phyloP scores from a whole-genome alignment of 2,329 filamentous ascomycete genomes.

The Trichoderma asperellum region DNA sequence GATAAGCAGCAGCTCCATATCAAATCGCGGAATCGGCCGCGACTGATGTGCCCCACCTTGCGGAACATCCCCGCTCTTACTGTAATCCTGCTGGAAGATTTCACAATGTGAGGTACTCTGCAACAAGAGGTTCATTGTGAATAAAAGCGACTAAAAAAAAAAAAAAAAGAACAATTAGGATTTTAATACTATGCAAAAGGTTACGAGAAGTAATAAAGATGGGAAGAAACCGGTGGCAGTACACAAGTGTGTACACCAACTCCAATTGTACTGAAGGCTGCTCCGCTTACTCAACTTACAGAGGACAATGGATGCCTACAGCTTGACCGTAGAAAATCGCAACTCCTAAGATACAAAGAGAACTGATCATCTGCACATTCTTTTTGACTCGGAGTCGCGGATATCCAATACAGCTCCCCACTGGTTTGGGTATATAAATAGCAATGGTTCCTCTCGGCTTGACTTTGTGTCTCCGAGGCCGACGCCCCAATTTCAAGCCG shows the following conservation, averaged over 20 bases:
- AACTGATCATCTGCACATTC: not conserved
- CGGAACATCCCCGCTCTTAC: slow-evolving; percentile 15
- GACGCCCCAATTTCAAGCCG: not conserved
- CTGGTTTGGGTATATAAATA: not conserved
- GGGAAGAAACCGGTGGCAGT: not conserved
- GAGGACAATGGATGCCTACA: not conserved
- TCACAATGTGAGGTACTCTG: not conserved
- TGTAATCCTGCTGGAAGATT: not conserved
- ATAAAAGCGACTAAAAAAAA: not conserved
- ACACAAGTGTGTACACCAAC: not conserved
- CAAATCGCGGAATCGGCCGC: slow-evolving; percentile 10
- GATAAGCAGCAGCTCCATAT: slow-evolving; percentile 27
- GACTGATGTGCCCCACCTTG: slow-evolving; percentile 6
- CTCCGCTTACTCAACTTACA: not conserved
- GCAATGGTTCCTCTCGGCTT: not conserved
- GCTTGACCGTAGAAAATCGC: not conserved
- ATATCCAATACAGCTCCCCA: not conserved
- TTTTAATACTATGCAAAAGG: not conserved
- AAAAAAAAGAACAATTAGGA: not conserved
- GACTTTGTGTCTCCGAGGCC: slow-evolving; percentile 1
- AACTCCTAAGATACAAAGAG: not conserved
- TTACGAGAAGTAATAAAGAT: not conserved
- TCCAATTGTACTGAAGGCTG: not conserved
- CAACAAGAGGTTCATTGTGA: not conserved
- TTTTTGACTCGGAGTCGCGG: not conserved